These are phyloP conservation scores for Nicotiana rustica DNA, from an alignment of 305 asterid genomes.

Conservation along the genomic window DNA sequence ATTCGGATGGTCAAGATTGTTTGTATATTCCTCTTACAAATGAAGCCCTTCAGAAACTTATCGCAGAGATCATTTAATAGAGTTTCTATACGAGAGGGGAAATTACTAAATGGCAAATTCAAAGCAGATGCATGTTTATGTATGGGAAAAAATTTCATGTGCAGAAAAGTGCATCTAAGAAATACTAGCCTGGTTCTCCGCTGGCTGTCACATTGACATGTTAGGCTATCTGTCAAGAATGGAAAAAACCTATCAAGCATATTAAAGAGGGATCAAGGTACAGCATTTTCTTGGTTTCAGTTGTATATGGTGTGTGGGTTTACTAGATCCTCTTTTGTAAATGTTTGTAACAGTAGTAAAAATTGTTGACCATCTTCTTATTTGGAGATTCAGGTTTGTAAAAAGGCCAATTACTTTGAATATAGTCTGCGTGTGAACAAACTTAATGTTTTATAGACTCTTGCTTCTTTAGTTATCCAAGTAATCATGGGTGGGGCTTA, in stretches of 20 bases:
- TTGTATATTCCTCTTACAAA: conserved; percentile 71
- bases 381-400: not conserved
- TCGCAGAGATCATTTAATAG: conserved; percentile 65
- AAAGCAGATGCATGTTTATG: not conserved
- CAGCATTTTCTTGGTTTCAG: not conserved
- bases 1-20: conserved; percentile 82
- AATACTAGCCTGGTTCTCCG: not conserved
- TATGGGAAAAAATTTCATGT: not conserved
- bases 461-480: not conserved
- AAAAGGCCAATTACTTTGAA: not conserved
- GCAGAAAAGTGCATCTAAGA: not conserved
- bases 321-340: not conserved
- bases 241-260: not conserved
- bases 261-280: not conserved
- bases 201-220: not conserved
- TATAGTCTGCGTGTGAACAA: not conserved
- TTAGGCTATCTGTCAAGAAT: not conserved
- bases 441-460: not conserved
- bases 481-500: too few relatives aligned
- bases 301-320: not conserved
- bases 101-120: too few relatives aligned
- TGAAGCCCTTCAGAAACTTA: conserved; percentile 79
- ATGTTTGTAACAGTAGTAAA: not conserved
- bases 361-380: not conserved
- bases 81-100: not conserved